Percentiles rank a stretch among this genome's conserved stretches.
These are phyloP conservation scores for Pestalotiopsis sp. DNA, from an alignment of 2,329 filamentous ascomycete species.

Conservation along the genomic window DNA sequence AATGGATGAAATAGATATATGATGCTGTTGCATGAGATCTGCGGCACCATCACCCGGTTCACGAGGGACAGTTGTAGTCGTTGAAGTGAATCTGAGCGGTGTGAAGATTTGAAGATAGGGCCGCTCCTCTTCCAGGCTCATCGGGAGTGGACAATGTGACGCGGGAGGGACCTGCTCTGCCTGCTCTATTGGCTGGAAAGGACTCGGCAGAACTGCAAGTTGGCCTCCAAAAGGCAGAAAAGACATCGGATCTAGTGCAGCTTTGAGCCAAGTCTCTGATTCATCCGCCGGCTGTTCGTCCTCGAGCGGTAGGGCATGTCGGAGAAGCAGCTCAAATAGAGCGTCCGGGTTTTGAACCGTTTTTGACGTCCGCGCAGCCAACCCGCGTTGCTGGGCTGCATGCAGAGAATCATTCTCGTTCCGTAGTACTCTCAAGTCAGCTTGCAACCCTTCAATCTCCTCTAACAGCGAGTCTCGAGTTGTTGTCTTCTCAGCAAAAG, in stretches of 20 bases:
- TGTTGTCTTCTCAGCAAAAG: slow-evolving; percentile 52
- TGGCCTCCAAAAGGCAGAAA: slow-evolving; percentile 54
- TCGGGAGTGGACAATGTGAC: slow-evolving; percentile 67
- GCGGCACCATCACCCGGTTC: slow-evolving; percentile 21
- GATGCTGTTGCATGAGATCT: slow-evolving; percentile 53
- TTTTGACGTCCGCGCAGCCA: slow-evolving; percentile 30
- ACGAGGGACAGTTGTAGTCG: slow-evolving; percentile 47
- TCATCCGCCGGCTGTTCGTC: slow-evolving; percentile 30
- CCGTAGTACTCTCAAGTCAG: slow-evolving; percentile 59
- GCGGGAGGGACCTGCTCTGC: slow-evolving; percentile 44
- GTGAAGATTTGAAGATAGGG: slow-evolving; percentile 75
- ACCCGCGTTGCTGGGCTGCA: slow-evolving; percentile 33
- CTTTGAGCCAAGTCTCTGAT: slow-evolving; percentile 48
- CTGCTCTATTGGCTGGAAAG: slow-evolving; percentile 28
- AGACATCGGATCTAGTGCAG: slow-evolving; percentile 53
- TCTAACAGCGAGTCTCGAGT: slow-evolving; percentile 55
- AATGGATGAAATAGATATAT: slow-evolving; percentile 53
- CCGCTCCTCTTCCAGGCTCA: slow-evolving; percentile 66
- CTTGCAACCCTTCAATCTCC: slow-evolving; percentile 59
- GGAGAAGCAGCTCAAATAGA: slow-evolving; percentile 44
- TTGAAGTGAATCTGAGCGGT: slow-evolving; percentile 64
- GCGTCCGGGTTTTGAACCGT: slow-evolving; percentile 36
- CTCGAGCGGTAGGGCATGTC: slow-evolving; percentile 43
- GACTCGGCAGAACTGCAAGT: slow-evolving; percentile 26
- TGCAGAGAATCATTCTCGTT: slow-evolving; percentile 62